Conservation (phyloP, 352 stramenopile genomes). For the Phytophthora pisi region DNA sequence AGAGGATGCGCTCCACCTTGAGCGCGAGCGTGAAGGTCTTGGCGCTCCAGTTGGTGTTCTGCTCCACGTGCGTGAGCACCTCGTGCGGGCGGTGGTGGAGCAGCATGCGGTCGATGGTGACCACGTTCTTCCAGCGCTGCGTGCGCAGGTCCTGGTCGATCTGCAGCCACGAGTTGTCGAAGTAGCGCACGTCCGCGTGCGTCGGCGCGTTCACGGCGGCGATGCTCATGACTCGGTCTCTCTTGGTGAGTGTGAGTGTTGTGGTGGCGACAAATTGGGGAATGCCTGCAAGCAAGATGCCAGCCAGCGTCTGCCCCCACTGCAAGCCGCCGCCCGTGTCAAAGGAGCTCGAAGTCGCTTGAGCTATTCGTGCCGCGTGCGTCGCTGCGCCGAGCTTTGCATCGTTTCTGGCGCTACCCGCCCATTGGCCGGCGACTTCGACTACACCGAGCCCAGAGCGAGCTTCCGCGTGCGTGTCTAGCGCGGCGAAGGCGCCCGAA, state of each 20-base stretch:
- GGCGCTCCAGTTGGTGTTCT: slow-evolving; percentile 68
- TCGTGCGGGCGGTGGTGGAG: slow-evolving; percentile 63
- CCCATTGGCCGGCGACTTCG: slow-evolving; percentile 15
- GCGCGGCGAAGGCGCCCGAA: background rate
- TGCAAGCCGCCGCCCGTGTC: slow-evolving; percentile 1
- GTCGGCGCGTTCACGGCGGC: slow-evolving; percentile 1
- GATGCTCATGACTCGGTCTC: slow-evolving; percentile 11
- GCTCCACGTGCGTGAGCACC: slow-evolving; percentile 65
- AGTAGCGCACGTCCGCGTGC: slow-evolving; percentile 27
- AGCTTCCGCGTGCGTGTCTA: slow-evolving; percentile 20
- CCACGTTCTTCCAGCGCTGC: slow-evolving; percentile 52
- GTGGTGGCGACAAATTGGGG: slow-evolving; percentile 5
- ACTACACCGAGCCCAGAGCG: background rate
- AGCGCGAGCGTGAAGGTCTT: slow-evolving; percentile 73
- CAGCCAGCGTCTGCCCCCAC: background rate
- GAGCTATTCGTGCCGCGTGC: slow-evolving; percentile 23
- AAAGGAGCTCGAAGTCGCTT: slow-evolving; percentile 8
- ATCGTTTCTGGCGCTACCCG: slow-evolving; percentile 16
- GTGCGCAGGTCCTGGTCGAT: slow-evolving; percentile 41
- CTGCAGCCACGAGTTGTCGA: slow-evolving; percentile 28
- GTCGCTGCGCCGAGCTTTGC: slow-evolving; percentile 3
- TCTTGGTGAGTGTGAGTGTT: background rate
- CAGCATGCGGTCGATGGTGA: slow-evolving; percentile 70
- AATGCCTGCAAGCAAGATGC: slow-evolving; percentile 2
- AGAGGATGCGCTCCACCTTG: slow-evolving; percentile 77